Conservation (phyloP, 257 asterid species). For the Lavandula angustifolia region DNA sequence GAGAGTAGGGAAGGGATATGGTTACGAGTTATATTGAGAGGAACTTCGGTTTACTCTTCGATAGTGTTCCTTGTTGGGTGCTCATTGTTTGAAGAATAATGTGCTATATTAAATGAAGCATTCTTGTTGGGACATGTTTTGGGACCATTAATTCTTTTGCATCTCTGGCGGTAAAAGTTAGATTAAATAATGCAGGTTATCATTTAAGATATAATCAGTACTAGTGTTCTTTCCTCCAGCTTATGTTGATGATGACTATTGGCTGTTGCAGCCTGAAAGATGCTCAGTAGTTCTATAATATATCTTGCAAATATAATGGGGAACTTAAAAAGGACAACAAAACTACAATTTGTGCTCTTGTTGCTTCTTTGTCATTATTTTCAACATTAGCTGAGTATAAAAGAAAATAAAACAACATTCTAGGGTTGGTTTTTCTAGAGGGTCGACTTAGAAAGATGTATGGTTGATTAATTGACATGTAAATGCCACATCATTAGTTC, state of each 20-base stretch:
- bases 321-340: conserved; percentile 12
- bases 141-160: neutral
- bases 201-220: neutral
- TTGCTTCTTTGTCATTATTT: neutral
- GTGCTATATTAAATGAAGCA: neutral
- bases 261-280: neutral
- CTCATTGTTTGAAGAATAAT: conserved; percentile 8
- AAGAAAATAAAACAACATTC: no score
- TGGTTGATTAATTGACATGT: no score
- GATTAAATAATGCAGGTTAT: neutral
- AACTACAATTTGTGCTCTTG: neutral
- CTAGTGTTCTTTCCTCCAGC: neutral
- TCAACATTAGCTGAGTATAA: no score
- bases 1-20: neutral
- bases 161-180: conserved; percentile 6
- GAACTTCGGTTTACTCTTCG: conserved; percentile 10
- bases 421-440: no score
- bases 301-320: neutral
- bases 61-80: conserved; percentile 19
- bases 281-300: neutral
- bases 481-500: no score
- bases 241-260: neutral
- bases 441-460: no score
- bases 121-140: neutral
- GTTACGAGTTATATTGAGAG: conserved; percentile 10